Evolutionary conservation across 495 filamentous ascomycete genomes (phyloP), one percentile per base, ranked within the genome.

Genomic region (Durotheca rogersii): DNA sequence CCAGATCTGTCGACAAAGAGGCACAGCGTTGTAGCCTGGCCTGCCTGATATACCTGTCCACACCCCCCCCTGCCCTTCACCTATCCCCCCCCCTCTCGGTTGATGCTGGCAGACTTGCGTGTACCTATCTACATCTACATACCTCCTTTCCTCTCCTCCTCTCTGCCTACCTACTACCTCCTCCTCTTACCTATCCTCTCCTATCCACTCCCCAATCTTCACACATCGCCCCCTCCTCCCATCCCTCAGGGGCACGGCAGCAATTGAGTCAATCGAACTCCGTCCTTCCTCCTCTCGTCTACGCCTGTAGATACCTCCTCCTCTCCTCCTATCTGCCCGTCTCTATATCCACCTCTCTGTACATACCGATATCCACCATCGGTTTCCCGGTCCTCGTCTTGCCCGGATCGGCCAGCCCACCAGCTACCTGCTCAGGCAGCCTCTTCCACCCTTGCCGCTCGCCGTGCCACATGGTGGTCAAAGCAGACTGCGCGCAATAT

Each of bases 191-290:
- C 23, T 27, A 9, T 27, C 23, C 23, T 27, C 4, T 27, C 23
- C 23, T 27, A 9, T 27, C 23, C 23, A 4, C 4, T 27, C 23
- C 23, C n/a, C n/a, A n/a, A n/a, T n/a, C n/a, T n/a, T 27, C 4
- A 4, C 23, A 4, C 9, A 9, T 27, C 23, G 4, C 9, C 4
- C 9, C 23, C 23, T 27, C 4, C 9, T 9, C 23, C 9, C 4
- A 4, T 9, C 23, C 4, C 9, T 27, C 23, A 27, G 9, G 9
- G 9, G 9, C 4, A 27, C 9, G 15, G 15, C 12, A 43, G 18
- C 14, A 33, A 44, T 48, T 41, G 39, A 20, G 31, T 43, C 25
- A 11, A 46, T 47, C 41, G 25, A n/a, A 27, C 33, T 44, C 40
- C 34, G 34, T 7, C 41, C 40, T 35, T 53, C 47, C 9, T 27